Base-by-base conservation (phyloP, 2,329 filamentous ascomycete species). In the Scopulariopsis brevicaulis region DNA sequence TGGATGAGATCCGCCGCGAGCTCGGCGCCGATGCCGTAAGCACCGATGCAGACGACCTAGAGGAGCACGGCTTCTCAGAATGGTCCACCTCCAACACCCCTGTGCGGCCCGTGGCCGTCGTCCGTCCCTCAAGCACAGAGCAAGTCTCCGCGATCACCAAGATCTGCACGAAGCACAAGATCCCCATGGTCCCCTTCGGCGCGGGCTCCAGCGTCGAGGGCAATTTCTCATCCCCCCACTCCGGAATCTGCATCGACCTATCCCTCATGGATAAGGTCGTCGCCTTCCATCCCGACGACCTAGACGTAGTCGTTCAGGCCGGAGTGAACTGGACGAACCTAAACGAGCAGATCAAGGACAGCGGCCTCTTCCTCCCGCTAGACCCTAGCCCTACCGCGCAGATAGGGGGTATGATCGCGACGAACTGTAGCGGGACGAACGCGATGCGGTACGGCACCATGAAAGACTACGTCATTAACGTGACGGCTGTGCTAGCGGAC, bases 161-260 rank as follows among this genome's bases (percentile, higher is more conserved):
- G 63, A 73, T 85, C 32, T 89, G 86, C 67, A 72, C 77, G 65
- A 80, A 78, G 61, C 77, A 83, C 67, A 79, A 72, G 37, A 80
- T 89, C 53, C 86, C 86, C 4, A 87, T 89, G 77, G 88, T 87
- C 1, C 83, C 84, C 0, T 91, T 87, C 65, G 87, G 85, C 2
- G 89, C 89, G 5, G 89, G 89, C 14, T 84, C 85, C 0, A 87
- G 81, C 62, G 73, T 90, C 0, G 87, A 90, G 67, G 87, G 82
- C 48, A 87, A 87, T 65, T 87, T 87, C 66, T 82, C 83, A 1
- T 81, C 85, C 4, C 84, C 85, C 0, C 77, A 79, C 62, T 83
- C 84, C 1, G 87, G 86, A 0, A 78, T 90, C 63, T 86, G 83
- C 64, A 81, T 90, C 54, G 86, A 90, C 65, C 84, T 90, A 59